These are phyloP conservation scores for Yarrowia sp. DNA, from an alignment of 805 yeast species.

Conservation along the genomic window DNA sequence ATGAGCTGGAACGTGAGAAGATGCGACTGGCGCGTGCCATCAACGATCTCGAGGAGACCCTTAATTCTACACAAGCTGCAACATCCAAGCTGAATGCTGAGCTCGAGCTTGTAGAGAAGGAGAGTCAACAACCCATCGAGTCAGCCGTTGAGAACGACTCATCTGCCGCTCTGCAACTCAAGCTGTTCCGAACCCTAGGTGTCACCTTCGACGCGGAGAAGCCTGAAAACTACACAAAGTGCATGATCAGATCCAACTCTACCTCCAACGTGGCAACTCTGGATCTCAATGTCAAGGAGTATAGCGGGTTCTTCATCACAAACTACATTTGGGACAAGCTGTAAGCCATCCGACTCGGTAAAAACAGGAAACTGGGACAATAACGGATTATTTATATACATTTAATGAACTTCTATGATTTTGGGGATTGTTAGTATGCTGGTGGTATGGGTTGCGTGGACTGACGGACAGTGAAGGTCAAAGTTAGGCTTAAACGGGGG, in stretches of 20 bases:
- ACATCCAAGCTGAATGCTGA: constrained; percentile 30
- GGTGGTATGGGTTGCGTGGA: not conserved
- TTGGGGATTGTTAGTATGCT: not conserved
- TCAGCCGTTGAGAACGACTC: constrained; percentile 11
- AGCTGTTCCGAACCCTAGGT: constrained; percentile 32
- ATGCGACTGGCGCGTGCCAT: constrained; percentile 33
- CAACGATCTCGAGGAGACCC: constrained; percentile 33
- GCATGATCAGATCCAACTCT: constrained; percentile 30
- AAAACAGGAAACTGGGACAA: not conserved
- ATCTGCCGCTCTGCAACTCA: constrained; percentile 29
- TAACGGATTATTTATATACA: not conserved
- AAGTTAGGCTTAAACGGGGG: constrained; percentile 44
- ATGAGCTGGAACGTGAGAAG: constrained; percentile 33
- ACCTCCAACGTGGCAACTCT: constrained; percentile 31
- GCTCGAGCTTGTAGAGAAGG: constrained; percentile 28
- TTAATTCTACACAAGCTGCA: constrained; percentile 28
- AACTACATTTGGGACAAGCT: constrained; percentile 70
- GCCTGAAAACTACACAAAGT: constrained; percentile 27
- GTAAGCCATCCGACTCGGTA: not conserved
- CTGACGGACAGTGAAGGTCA: not conserved
- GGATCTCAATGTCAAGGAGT: constrained; percentile 41
- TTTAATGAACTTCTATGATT: not conserved
- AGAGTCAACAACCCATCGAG: constrained; percentile 25
- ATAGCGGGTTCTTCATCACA: constrained; percentile 65
- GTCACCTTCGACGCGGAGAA: constrained; percentile 30